Base-by-base conservation (phyloP, 306 rosid species). In the Sphenostylis stenocarpa region DNA sequence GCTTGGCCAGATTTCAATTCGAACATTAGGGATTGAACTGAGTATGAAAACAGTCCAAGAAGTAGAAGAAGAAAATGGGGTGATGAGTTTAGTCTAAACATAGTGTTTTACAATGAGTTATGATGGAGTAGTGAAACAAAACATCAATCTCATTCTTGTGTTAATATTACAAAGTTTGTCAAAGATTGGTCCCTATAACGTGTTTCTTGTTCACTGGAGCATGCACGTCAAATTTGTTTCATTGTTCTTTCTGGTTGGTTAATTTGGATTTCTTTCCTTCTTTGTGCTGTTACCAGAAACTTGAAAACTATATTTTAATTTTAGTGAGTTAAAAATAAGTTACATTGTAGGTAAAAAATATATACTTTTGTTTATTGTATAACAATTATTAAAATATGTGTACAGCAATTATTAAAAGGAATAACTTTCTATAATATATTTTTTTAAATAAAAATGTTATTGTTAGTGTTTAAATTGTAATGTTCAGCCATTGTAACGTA, bases 1-100 rank as follows among this genome's bases (percentile, higher is more conserved):
- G 86, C 76, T 19, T 78, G 80, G 9, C 85, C 88, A 38, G 90
- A 80, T 74, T 72, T 80, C 64, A 93, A 69, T 24, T 93, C 95
- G 82, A 93, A 93, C 38, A 85, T 90, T 14, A 93, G 75, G 12
- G 96, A 82, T 70, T 89, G 68, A 28, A 85, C 76, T 34, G 83
- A 44, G 65, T 20, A 72, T 16, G 63, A 70, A 23, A 89, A 44
- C 7, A 87, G 24, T 57, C 86, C 91, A 9, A 76, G 2, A 58
- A 70, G 20, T 14, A 88, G 7, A 2, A 73, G 36, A n/a, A 76
- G 45, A 20, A 77, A 51, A 43, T 62, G 39, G 2, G 62, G 14
- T 11, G 56, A 24, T 21, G 29, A 41, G 43, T 45, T 51, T 24
- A 21, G 70, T 73, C 24, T 75, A 41, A 76, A 34, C 89, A 57